phyloP scores from a whole-genome alignment of 306 rosid species.

The Vigna unguiculata region DNA sequence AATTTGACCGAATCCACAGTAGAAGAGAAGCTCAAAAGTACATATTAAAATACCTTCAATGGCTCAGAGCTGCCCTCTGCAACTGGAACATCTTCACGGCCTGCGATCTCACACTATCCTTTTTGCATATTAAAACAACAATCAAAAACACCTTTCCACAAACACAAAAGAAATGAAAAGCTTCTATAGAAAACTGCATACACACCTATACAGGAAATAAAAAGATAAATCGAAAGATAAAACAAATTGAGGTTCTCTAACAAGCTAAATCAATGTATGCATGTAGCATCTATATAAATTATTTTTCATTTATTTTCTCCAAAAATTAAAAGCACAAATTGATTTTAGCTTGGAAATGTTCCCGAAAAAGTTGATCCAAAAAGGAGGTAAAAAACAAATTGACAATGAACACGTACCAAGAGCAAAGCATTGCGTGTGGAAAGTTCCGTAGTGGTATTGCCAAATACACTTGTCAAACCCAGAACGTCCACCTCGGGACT shows the following conservation, averaged over 20 bases:
- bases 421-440: conserved; percentile 88
- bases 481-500: conserved; percentile 71
- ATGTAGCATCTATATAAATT: not conserved
- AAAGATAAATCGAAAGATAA: not conserved
- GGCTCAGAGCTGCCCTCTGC: conserved; percentile 86
- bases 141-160: conserved; percentile 58
- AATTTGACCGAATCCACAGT: not conserved
- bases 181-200: not conserved
- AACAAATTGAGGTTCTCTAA: not conserved
- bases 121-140: conserved; percentile 67
- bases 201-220: not conserved
- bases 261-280: not conserved
- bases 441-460: conserved; percentile 70
- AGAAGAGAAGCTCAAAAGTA: conserved; percentile 31
- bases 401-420: conserved; percentile 69
- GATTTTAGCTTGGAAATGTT: not conserved
- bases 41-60: conserved; percentile 66
- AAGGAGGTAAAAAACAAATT: conserved; percentile 16
- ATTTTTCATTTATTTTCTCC: not conserved
- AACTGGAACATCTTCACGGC: conserved; percentile 75
- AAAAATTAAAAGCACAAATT: not conserved
- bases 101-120: conserved; percentile 99
- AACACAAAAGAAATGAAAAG: conserved; percentile 11
- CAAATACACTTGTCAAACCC: conserved; percentile 85
- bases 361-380: not conserved